Evolutionary conservation across 768 basidiomycete genomes (phyloP), one percentile per base, ranked within the genome.

Genomic region (Leccinum subtestaceum): DNA sequence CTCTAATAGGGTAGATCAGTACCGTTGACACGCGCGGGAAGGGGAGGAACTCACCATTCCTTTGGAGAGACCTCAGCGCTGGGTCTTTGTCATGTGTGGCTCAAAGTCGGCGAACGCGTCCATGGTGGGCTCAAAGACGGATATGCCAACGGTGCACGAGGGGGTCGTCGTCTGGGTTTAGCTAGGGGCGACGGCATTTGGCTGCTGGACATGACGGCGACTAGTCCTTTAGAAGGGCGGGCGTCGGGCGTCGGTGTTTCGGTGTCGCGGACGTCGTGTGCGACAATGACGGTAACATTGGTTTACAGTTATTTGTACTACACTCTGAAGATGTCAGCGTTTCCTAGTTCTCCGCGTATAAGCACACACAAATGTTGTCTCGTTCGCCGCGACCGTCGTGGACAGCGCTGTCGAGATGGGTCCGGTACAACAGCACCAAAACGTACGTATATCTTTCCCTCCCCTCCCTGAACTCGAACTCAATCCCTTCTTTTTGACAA

Each of bases 111-210:
- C 72, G 65, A 97, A 97, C 66, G 98, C 93, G 52, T 88, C 87
- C 85, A 95, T 89, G 1, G 89, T 85, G 7, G 97, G 97, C 70
- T 86, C 89, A 81, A 99, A 99, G 11, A 99, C 93, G 5, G 96
- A 97, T 23, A 23, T 23, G 23, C 23, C 23, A 23, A 23, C 90
- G 88, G 65, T 86, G 83, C 0, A 89, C 91, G 29, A 85, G 69
- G 23, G 85, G 89, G 77, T 93, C 92, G 67, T 92, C 89, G 32
- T 80, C 79, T 15, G 91, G 91, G 64, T 85, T 23, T 3, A 23
- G 23, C 23, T 23, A 23, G 23, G 23, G 23, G 23, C 3, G 78
- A 75, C 5, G 71, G 67, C 27, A 72, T 65, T 48, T 59, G 60
- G 58, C 66, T 71, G 49, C 43, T 55, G 45, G 66, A 60, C 72